Evolutionary conservation across 139 green algal species (phyloP), one percentile per base, ranked within the genome.

Genomic region (Tetratostichococcus sp.): DNA sequence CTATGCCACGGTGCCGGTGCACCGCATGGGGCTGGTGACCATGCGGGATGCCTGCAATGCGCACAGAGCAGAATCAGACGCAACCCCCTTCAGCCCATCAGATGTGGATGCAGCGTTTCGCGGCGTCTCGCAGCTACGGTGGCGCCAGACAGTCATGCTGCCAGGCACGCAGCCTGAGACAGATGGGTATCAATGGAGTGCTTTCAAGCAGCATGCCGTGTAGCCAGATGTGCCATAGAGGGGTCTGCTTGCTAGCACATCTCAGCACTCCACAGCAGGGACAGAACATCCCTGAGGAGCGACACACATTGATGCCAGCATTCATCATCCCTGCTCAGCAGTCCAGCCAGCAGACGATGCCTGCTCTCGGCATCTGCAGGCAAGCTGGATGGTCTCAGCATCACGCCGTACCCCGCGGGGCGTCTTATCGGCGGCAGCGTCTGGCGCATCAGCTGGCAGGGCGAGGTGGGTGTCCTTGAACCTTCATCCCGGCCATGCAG

Each of bases 1-100:
- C 1, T 97, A 92, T 72, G 83, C 75, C 65, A 97, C 94, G 19
- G 66, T 87, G 17, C 89, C 94, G 4, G 79, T 93, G 16, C 83
- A 89, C 30, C 89, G 88, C 65, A 94, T 98, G 89, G 94, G 91
- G 0, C 83, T 91, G 68, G 90, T 98, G 88, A 87, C 89, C 72
- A 81, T 95, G 83, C 95, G 94, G 31, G 93, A 98, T 66, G 72
- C 83, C 1, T 89, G 79, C 72, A 72, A 91, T 22, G 72, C 77
- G 11, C 77, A 80, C 35, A 79, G 90, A 67, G 89, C 88, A 43
- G 19, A 22, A 22, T 78, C 65, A 23, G 87, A 97, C 34, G 8
- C 26, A 19, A 43, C 81, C 1, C 35, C 78, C 0, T 97, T 92
- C 74, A 73, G 79, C 34, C 72, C 94, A 33, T 88, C 94, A 33